Percentiles rank a stretch among this genome's conserved stretches.
phyloP scores from a whole-genome alignment of 2,329 filamentous ascomycete species.

The Sarocladium brachiariae region DNA sequence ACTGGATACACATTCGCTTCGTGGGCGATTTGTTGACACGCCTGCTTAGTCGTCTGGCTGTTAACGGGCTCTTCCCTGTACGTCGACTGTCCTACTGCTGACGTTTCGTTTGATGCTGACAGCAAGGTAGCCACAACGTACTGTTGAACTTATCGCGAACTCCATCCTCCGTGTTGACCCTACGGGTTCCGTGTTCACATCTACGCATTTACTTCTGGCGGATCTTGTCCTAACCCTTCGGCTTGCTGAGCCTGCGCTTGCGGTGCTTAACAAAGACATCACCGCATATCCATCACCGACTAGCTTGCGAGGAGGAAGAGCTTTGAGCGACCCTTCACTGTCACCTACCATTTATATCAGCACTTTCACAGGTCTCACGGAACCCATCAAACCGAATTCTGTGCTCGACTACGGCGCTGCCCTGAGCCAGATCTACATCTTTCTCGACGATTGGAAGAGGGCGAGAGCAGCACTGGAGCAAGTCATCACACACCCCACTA shows the following conservation, averaged over 20 bases:
- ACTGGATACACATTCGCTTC: slow-evolving; percentile 2
- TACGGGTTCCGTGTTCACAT: slow-evolving; percentile 58
- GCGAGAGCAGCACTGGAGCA: slow-evolving; percentile 57
- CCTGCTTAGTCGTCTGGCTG: background rate
- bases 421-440: slow-evolving; percentile 58
- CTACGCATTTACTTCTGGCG: slow-evolving; percentile 51
- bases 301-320: slow-evolving; percentile 26
- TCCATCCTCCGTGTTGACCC: slow-evolving; percentile 63
- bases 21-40: background rate
- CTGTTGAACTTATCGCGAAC: slow-evolving; percentile 23
- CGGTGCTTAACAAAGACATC: slow-evolving; percentile 58
- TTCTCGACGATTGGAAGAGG: slow-evolving; percentile 52
- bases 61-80: background rate
- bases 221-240: slow-evolving; percentile 52
- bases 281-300: slow-evolving; percentile 54
- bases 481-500: slow-evolving; percentile 60
- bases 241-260: slow-evolving; percentile 46
- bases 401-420: slow-evolving; percentile 63
- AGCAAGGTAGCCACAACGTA: background rate
- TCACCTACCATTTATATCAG: slow-evolving; percentile 53
- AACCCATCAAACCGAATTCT: slow-evolving; percentile 40
- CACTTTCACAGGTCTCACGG: slow-evolving; percentile 48
- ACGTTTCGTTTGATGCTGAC: background rate
- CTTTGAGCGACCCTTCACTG: slow-evolving; percentile 39
- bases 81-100: background rate